A percentile compares a stretch with the other conserved stretches of the same genome.
These are phyloP conservation scores for Fomitopsis schrenkii DNA, from an alignment of 1,284 basidiomycete genomes.

Conservation along the genomic window DNA sequence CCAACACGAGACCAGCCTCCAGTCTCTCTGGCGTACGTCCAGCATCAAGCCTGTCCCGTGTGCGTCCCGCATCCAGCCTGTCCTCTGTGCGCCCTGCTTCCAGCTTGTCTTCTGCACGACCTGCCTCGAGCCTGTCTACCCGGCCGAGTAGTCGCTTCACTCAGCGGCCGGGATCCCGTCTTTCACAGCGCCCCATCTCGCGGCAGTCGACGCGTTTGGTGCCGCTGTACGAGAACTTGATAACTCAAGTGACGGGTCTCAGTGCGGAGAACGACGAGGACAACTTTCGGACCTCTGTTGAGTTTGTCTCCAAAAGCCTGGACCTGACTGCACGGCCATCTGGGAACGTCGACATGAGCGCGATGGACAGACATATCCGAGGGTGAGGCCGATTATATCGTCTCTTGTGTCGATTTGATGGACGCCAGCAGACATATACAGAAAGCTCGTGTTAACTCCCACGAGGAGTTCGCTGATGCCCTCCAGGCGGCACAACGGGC, in stretches of 20 bases:
- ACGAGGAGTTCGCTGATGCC: constrained; percentile 55
- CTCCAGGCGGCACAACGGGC: constrained; percentile 45
- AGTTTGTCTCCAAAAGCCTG: constrained; percentile 46
- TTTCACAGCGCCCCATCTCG: constrained; percentile 46
- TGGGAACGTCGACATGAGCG: constrained; percentile 48
- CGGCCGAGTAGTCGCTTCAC: constrained; percentile 36
- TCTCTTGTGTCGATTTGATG: constrained; percentile 6
- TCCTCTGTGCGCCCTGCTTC: constrained; percentile 33
- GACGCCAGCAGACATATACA: constrained; percentile 37
- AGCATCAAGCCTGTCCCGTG: constrained; percentile 11
- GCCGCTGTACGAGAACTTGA: constrained; percentile 50
- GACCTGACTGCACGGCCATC: constrained; percentile 51
- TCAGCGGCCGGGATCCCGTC: constrained; percentile 46
- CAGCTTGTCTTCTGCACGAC: constrained; percentile 18
- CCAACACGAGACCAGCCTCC: constrained; percentile 29
- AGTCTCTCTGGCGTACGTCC: constrained; percentile 21
- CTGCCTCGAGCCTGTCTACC: constrained; percentile 23
- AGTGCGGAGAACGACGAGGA: constrained; percentile 35
- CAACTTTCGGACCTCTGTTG: constrained; percentile 46
- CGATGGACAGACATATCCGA: constrained; percentile 51
- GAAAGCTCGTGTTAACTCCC: constrained; percentile 66
- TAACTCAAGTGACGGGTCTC: constrained; percentile 46
- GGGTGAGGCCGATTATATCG: constrained; percentile 37
- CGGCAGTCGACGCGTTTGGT: constrained; percentile 46
- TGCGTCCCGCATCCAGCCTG: constrained; percentile 18